These are phyloP conservation scores for Vigna angularis DNA, from an alignment of 306 rosid genomes.

Conservation along the genomic window DNA sequence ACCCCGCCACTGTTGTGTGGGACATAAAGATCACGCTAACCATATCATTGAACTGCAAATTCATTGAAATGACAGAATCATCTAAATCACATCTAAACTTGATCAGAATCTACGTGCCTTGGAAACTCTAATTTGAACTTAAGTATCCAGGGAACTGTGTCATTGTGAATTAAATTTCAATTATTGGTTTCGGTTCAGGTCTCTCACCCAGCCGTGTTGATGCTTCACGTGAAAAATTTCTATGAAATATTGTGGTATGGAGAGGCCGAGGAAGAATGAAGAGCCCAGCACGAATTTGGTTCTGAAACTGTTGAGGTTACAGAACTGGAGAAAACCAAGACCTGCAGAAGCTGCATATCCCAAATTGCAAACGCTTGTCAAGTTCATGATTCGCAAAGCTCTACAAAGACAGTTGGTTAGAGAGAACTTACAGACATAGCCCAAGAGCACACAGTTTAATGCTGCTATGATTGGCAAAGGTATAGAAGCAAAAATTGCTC, in stretches of 20 bases:
- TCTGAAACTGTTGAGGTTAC: conserved; percentile 86
- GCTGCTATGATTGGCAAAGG: conserved; percentile 90
- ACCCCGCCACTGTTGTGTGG: conserved; percentile 71
- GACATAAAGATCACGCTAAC: conserved; percentile 72
- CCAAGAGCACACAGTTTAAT: conserved; percentile 69
- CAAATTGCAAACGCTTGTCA: conserved; percentile 16
- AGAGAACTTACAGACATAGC: conserved; percentile 74
- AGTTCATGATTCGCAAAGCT: neutral
- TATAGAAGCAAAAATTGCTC: conserved; percentile 78
- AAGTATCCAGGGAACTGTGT: neutral
- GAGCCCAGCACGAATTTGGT: conserved; percentile 76
- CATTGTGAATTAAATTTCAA: neutral
- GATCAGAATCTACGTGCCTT: neutral
- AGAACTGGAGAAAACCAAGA: conserved; percentile 85
- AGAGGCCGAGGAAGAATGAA: conserved; percentile 83
- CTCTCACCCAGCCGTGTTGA: conserved; percentile 72
- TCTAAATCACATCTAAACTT: neutral
- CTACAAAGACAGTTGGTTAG: neutral
- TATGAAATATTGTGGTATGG: conserved; percentile 85
- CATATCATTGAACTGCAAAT: conserved; percentile 59
- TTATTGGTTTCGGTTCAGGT: conserved; percentile 19
- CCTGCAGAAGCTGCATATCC: conserved; percentile 75
- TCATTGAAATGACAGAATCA: neutral
- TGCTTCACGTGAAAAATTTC: conserved; percentile 62
- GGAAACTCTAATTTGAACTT: neutral